Base-by-base conservation (phyloP, 495 filamentous ascomycete genomes). In the Apiosordaria backusii region DNA sequence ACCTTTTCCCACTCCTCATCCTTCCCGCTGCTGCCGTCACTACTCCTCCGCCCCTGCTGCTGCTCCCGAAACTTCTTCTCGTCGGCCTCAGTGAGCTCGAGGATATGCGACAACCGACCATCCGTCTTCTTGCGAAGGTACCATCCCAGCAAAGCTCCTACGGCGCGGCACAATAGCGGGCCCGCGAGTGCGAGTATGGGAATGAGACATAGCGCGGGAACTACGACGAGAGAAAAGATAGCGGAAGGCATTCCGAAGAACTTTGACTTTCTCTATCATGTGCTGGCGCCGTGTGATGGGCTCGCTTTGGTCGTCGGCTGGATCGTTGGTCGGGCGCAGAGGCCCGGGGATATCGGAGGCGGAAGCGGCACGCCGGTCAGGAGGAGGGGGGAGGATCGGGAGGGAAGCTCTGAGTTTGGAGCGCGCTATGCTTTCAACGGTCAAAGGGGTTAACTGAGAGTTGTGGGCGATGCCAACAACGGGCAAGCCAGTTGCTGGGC, bases 1-100 rank as follows among this genome's bases (percentile, higher is more conserved):
- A 92, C 85, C 72, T 87, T 89, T 76, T 94, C 88, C 90, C 89
- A 93, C 23, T 87, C 88, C 60, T 88, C 88, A 71, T 91, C 88
- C 35, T 87, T 83, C 60, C 87, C 87, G 71, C 86, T 81, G 26
- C 69, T 73, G 67, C 68, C 68, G 64, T 19, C 69, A 57, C 69
- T 66, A 67, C 58, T 77, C 80, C 23, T 76, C 70, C 16, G 18
- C 4, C 22, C 22, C 7, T 50, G 7, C 40, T 50, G 77, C 75
- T 19, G 57, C 50, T 70, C 73, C 53, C 71, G 75, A 50, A 80
- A 81, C 50, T 80, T 83, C 61, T 86, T 79, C 64, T 90, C 85
- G 40, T 91, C 88, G 16, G 79, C 78, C 61, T 85, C 80, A 60
- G 85, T 83, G 59, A 84, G 81, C 60, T 88, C 78, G 67, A 92